Base-by-base conservation (phyloP, 2,329 filamentous ascomycete species). In the Cordyceps farinosa region DNA sequence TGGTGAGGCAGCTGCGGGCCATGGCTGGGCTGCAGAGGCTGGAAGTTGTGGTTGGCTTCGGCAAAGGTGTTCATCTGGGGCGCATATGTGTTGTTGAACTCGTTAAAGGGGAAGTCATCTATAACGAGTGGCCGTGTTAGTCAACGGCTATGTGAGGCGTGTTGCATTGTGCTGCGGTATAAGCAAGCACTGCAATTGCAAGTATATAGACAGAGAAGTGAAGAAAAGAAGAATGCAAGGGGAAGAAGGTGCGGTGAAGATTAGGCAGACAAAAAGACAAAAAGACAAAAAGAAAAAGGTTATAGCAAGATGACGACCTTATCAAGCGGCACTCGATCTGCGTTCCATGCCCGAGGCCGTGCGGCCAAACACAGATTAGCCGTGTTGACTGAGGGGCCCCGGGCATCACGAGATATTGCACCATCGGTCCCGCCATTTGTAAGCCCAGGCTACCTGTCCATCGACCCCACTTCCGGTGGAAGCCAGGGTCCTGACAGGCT, bases 371-470 rank as follows among this genome's bases (percentile, higher is more conserved):
- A 40, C 57, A 54, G 50, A 54, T 54, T 44, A 40, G 47, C 48
- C 29, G 50, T 32, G 42, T 55, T 32, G 51, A 61, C 10, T 54
- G 60, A 56, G 52, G 52, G 60, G 60, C 60, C 55, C 54, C 63
- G 65, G 22, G 78, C 76, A 79, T 86, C 84, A 85, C 83, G 83
- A 78, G 83, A 74, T 82, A 86, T 87, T 80, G 82, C 84, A 82
- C 80, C 82, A 86, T 86, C 78, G 74, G 48, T 51, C 32, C 72
- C 69, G 69, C 72, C 73, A 80, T 79, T 81, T 78, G 77, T 76
- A 75, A 76, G 75, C 73, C 66, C 73, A 72, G 52, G 47, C 48
- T 40, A 27, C 34, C 29, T 15, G 47, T 27, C 17, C 48, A 7
- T 40, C 13, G 30, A 64, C 52, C 66, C 66, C 66, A 66, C 65